Evolutionary conservation across 2,329 filamentous ascomycete genomes (phyloP).

Genomic region (Phaeomoniella chlamydospora): DNA sequence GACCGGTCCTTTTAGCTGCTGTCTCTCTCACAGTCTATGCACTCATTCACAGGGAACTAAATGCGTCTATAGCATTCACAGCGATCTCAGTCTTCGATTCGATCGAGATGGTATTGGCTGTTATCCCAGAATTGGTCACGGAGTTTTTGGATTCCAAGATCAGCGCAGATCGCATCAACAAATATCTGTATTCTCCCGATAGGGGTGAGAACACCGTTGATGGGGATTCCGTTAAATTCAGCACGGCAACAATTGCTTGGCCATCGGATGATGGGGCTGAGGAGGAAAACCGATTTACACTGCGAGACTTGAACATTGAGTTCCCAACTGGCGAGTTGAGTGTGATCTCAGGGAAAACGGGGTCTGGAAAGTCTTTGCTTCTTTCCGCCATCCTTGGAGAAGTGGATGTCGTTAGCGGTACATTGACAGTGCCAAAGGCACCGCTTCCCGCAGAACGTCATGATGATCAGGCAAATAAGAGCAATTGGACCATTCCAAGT

Average conservation of each 20-base stretch:
- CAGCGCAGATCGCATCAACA: slow-evolving; percentile 57
- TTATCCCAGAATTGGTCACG: slow-evolving; percentile 60
- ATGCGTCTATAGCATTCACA: slow-evolving; percentile 65
- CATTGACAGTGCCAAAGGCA: slow-evolving; percentile 35
- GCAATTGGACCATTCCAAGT: slow-evolving; percentile 54
- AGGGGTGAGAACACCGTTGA: slow-evolving; percentile 39
- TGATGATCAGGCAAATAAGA: slow-evolving; percentile 44
- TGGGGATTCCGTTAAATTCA: slow-evolving; percentile 48
- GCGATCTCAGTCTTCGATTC: slow-evolving; percentile 59
- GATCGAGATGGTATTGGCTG: slow-evolving; percentile 56
- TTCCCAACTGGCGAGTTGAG: slow-evolving; percentile 58
- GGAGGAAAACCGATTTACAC: slow-evolving; percentile 46
- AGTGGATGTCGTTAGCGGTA: slow-evolving; percentile 52
- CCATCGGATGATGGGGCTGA: slow-evolving; percentile 46
- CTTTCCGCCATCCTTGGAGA: slow-evolving; percentile 63
- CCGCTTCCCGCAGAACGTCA: slow-evolving; percentile 39
- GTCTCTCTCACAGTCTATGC: slow-evolving; percentile 58
- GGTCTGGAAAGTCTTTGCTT: slow-evolving; percentile 63
- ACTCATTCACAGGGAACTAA: slow-evolving; percentile 44
- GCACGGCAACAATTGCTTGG: slow-evolving; percentile 59
- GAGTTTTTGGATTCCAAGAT: slow-evolving; percentile 57
- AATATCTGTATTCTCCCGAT: slow-evolving; percentile 55
- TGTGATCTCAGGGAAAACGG: slow-evolving; percentile 63
- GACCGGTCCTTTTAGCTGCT: slow-evolving; percentile 59
- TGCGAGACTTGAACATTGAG: slow-evolving; percentile 48